Conservation (phyloP, 2,329 filamentous ascomycete genomes). For the Bipolaris oryzae region DNA sequence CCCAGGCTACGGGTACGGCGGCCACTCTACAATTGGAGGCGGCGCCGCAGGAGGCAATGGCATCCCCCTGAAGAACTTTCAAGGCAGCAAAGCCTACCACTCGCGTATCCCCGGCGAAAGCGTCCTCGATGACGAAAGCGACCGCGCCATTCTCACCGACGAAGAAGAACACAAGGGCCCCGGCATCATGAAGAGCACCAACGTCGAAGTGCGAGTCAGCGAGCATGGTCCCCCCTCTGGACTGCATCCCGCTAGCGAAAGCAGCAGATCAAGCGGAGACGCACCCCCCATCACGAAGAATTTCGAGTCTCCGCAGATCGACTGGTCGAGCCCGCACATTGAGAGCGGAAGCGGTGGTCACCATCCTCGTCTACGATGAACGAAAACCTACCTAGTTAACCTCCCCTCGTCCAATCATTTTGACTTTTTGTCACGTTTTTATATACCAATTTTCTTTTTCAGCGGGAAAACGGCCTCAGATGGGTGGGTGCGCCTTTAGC, state of each 20-base stretch:
- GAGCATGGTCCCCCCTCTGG: conserved; percentile 4
- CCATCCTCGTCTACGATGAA: too few species aligned
- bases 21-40: conserved; percentile 5
- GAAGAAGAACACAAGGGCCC: conserved; percentile 24
- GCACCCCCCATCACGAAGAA: not conserved
- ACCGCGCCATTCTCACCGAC: conserved; percentile 32
- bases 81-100: conserved; percentile 29
- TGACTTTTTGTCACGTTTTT: too few species aligned
- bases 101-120: conserved; percentile 29
- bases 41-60: not conserved
- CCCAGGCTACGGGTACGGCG: conserved; percentile 21
- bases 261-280: not conserved
- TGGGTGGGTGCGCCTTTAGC: too few species aligned
- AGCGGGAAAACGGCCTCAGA: too few species aligned
- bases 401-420: too few species aligned
- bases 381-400: too few species aligned
- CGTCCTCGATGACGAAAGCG: conserved; percentile 35
- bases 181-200: conserved; percentile 35
- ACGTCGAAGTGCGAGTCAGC: conserved; percentile 29
- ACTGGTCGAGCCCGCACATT: not conserved
- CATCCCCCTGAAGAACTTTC: conserved; percentile 23
- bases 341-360: not conserved
- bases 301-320: not conserved
- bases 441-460: too few species aligned
- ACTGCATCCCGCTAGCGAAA: not conserved